phyloP scores from a whole-genome alignment of 202 grass and related monocot genomes.

The Brachypodium distachyon region DNA sequence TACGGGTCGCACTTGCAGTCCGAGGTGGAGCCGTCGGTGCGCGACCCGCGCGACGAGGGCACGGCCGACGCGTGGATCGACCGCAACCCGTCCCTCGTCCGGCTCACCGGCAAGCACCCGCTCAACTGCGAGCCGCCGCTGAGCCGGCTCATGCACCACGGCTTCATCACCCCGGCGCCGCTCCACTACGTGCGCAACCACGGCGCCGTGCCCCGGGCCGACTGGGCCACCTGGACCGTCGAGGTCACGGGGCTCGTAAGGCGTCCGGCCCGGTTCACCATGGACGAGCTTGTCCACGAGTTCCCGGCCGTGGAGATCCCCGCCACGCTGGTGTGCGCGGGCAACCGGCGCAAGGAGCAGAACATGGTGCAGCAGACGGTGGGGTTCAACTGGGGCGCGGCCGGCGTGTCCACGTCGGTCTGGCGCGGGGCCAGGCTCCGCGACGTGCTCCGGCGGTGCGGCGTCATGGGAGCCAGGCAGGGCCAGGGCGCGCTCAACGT shows the following conservation, averaged over 20 bases:
- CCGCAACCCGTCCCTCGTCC: constrained; percentile 60
- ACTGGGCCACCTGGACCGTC: constrained; percentile 52
- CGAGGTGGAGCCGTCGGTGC: constrained; percentile 54
- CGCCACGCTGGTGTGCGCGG: constrained; percentile 56
- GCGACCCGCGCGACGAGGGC: constrained; percentile 62
- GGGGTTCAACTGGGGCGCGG: constrained; percentile 86
- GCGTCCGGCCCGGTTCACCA: constrained; percentile 28
- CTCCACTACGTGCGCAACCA: constrained; percentile 96
- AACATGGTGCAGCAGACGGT: constrained; percentile 74
- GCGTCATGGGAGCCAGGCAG: constrained; percentile 40
- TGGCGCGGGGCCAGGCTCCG: constrained; percentile 65
- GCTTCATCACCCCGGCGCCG: constrained; percentile 79
- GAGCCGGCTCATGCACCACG: constrained; percentile 68
- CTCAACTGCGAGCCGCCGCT: constrained; percentile 83
- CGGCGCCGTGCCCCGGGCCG: constrained; percentile 40
- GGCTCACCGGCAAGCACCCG: constrained; percentile 85
- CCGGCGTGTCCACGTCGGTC: constrained; percentile 58
- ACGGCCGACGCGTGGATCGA: constrained; percentile 64
- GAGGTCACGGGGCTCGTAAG: constrained; percentile 66
- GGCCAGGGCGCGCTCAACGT: constrained; percentile 51
- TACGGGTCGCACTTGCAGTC: constrained; percentile 38
- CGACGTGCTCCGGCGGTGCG: constrained; percentile 64
- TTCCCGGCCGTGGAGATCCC: constrained; percentile 56
- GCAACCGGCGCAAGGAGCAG: constrained; percentile 92
- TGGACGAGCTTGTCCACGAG: constrained; percentile 46